Base-by-base conservation (phyloP, 2,329 filamentous ascomycete genomes). In the Fusarium kyushuense region DNA sequence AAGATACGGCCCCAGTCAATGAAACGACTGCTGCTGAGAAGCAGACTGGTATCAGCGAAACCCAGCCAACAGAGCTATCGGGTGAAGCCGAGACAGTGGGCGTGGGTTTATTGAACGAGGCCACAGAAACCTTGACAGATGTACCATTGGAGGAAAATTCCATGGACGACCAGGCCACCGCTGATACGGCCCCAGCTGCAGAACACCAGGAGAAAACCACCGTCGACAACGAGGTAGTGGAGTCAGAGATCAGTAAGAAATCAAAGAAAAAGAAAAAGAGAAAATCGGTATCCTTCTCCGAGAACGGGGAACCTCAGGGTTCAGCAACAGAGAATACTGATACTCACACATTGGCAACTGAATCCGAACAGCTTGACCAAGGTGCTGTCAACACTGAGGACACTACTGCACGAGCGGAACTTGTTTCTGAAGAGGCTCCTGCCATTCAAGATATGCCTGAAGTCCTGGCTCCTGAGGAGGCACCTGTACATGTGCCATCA, bases 181-280 rank as follows among this genome's bases (percentile, higher is more conserved):
- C 27, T 10, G 16, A 58, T 19, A 29, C 46, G 29, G 13, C 53
- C 6, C 23, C 46, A 11, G 25, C 55, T 27, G 17, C 40, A 16
- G 52, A 64, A 49, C 13, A 33, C 12, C 55, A 55, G 33, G 56
- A 63, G n/a, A 45, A n/a, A 23, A 36, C 17, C 23, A 11, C 21
- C 55, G 61, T 56, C 6, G 72, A 71, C n/a, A 64, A 69, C 7
- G 69, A 75, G 32, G 54, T 23, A 21, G 48, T 25, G 29, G 63
- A 54, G 16, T 40, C 60, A n/a, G 27, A 29, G 25, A 68, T 48
- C 36, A 66, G 56, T 54, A 76, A 73, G 60, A 76, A 74, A 49
- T 65, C 65, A 10, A 75, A 72, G 67, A 76, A 72, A 54, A 75
- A 74, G 49, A 77, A 78, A 65, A 76, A 78, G 70, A 72, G 71